Evolutionary conservation across 441 rosid genomes (phyloP).

Genomic region (Adansonia madagascariensis): DNA sequence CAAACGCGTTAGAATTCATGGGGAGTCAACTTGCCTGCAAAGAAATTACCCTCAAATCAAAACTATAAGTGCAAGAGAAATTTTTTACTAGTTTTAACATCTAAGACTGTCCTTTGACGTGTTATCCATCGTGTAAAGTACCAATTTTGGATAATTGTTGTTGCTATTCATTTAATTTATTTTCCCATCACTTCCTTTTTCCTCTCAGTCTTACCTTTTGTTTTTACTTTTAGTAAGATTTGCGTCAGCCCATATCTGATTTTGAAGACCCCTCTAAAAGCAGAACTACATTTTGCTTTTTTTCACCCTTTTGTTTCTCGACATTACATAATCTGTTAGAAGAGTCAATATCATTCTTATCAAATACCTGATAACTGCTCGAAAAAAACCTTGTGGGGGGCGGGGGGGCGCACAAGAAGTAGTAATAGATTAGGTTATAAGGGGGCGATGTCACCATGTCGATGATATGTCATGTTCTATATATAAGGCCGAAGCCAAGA

Average conservation of each 20-base stretch:
- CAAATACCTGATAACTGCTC: conserved; percentile 8
- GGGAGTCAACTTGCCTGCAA: conserved; percentile 18
- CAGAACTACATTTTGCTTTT: neutral
- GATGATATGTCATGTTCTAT: conserved; percentile 5
- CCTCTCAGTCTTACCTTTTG: neutral
- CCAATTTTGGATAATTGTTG: conserved; percentile 36
- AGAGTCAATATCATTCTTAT: conserved; percentile 16
- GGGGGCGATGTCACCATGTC: neutral
- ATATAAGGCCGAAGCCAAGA: conserved; percentile 6
- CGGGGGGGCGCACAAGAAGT: neutral
- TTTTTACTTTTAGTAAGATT: conserved; percentile 28
- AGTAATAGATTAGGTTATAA: conserved; percentile 2
- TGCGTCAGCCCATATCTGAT: conserved; percentile 35
- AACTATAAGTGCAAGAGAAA: neutral
- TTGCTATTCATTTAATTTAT: neutral
- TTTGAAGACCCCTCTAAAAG: conserved; percentile 20
- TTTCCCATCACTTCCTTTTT: conserved; percentile 14
- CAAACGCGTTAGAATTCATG: conserved; percentile 9
- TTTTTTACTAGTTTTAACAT: neutral
- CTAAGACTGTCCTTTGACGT: conserved; percentile 28
- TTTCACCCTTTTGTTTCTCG: conserved; percentile 8
- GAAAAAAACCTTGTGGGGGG: neutral
- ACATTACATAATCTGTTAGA: conserved; percentile 11
- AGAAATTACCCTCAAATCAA: neutral
- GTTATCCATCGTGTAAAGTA: conserved; percentile 56